These are phyloP conservation scores for Larix kaempferi DNA, from an alignment of 75 land plant species.

Conservation along the genomic window DNA sequence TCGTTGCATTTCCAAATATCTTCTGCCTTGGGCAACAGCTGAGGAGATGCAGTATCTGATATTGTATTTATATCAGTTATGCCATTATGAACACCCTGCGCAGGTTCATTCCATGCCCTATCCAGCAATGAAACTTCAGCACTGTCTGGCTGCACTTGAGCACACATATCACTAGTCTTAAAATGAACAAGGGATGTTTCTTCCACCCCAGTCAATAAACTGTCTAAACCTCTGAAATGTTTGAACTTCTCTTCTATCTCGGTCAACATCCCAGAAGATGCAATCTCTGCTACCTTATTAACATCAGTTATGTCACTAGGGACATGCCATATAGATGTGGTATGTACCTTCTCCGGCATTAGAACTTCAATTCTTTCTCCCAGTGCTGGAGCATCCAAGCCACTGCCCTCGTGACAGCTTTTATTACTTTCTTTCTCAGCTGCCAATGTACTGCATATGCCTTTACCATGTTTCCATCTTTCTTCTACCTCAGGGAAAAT, in stretches of 20 bases:
- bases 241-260: background rate
- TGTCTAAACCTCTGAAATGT: background rate
- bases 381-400: constrained; percentile 1
- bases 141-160: background rate
- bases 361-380: background rate
- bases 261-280: background rate
- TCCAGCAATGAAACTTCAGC: background rate
- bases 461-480: background rate
- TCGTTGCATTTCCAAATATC: background rate
- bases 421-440: background rate
- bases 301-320: background rate
- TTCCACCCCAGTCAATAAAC: background rate
- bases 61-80: background rate
- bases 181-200: background rate
- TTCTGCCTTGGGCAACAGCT: background rate
- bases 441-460: background rate
- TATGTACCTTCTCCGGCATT: background rate
- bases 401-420: background rate
- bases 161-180: background rate
- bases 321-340: background rate
- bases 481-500: background rate
- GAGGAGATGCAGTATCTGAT: background rate
- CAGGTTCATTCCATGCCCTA: background rate
- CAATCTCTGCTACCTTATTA: background rate
- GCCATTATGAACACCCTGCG: background rate